These are phyloP conservation scores for Xylaria sp. DNA, from an alignment of 2,329 filamentous ascomycete species.

Conservation along the genomic window DNA sequence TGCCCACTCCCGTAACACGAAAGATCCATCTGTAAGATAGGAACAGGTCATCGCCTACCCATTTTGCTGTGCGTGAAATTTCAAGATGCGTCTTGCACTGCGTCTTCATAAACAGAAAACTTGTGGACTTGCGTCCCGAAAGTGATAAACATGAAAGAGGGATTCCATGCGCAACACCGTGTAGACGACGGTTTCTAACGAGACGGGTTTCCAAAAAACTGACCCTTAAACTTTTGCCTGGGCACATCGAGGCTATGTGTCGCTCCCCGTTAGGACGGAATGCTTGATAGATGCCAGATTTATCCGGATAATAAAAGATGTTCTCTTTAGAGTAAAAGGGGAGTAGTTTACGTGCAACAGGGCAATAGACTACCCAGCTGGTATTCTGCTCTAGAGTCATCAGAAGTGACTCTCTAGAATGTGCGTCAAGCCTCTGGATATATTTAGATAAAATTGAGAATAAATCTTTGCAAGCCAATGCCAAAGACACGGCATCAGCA, in stretches of 20 bases:
- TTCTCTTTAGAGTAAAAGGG: conserved; percentile 18
- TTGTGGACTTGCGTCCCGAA: conserved; percentile 12
- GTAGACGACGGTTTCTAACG: conserved; percentile 27
- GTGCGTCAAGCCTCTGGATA: conserved; percentile 26
- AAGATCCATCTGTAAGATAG: conserved; percentile 27
- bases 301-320: conserved; percentile 7
- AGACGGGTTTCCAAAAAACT: conserved; percentile 26
- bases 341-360: conserved; percentile 23
- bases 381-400: conserved; percentile 20
- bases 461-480: conserved; percentile 25
- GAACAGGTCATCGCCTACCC: conserved; percentile 22
- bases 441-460: conserved; percentile 26
- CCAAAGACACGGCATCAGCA: conserved; percentile 29
- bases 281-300: neutral
- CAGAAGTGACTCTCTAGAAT: conserved; percentile 23
- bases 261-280: neutral
- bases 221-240: neutral
- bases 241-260: conserved; percentile 3
- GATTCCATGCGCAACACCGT: conserved; percentile 23
- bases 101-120: conserved; percentile 14
- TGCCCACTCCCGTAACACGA: conserved; percentile 24
- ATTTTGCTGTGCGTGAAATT: conserved; percentile 22
- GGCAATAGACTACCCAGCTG: conserved; percentile 30
- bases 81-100: conserved; percentile 12
- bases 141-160: conserved; percentile 25